phyloP scores from a whole-genome alignment of 768 basidiomycete species.

The Serpula lacrymans region DNA sequence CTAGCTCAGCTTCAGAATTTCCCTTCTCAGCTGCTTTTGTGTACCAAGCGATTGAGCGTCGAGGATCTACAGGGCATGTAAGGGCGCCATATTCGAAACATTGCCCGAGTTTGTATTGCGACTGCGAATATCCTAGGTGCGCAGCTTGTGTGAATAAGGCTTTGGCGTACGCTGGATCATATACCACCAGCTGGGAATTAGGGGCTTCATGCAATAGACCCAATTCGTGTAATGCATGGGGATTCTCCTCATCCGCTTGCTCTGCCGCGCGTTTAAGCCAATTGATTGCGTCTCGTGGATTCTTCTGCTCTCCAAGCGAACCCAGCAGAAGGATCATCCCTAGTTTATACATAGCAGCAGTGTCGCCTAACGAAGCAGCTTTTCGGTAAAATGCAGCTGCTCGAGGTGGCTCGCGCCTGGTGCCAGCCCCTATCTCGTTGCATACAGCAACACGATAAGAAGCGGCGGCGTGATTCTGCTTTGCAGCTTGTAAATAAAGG shows the following conservation, averaged over 20 bases:
- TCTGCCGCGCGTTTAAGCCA: slow-evolving; percentile 95
- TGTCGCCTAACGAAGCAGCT: slow-evolving; percentile 93
- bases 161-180: slow-evolving; percentile 80
- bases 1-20: slow-evolving; percentile 90
- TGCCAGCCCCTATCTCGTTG: slow-evolving; percentile 98
- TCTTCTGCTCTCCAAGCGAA: slow-evolving; percentile 74
- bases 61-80: slow-evolving; percentile 89
- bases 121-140: slow-evolving; percentile 88
- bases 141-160: slow-evolving; percentile 87
- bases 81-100: slow-evolving; percentile 92
- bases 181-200: slow-evolving; percentile 62
- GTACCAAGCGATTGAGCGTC: slow-evolving; percentile 96
- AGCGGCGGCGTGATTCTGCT: slow-evolving; percentile 93
- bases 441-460: slow-evolving; percentile 98
- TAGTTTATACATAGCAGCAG: slow-evolving; percentile 99
- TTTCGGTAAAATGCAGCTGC: slow-evolving; percentile 97
- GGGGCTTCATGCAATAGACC: slow-evolving; percentile 79
- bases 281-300: slow-evolving; percentile 86
- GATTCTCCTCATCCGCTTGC: slow-evolving; percentile 97
- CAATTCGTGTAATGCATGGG: slow-evolving; percentile 96
- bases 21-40: slow-evolving; percentile 98
- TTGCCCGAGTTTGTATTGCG: slow-evolving; percentile 93
- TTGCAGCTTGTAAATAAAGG: slow-evolving; percentile 93
- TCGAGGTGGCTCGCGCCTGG: slow-evolving; percentile 79
- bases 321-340: slow-evolving; percentile 95